Conservation (phyloP, 208 protist species). For the Trypanosoma rangeli region DNA sequence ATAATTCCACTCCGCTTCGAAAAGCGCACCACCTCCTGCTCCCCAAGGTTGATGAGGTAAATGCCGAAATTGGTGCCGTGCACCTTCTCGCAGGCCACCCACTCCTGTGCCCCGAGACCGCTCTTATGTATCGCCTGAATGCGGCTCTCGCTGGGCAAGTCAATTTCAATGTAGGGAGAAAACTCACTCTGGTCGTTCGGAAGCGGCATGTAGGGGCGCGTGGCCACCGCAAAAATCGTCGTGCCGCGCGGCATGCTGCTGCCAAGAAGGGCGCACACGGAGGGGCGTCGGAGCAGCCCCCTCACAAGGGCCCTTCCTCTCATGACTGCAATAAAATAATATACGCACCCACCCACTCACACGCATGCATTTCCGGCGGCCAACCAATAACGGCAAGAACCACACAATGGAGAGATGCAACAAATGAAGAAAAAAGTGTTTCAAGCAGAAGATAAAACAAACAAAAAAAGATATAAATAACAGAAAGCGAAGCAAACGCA, state of each 20-base stretch:
- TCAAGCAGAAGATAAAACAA: not conserved
- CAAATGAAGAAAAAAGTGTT: slow-evolving; percentile 5
- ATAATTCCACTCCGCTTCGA: slow-evolving; percentile 88
- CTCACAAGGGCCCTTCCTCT: not conserved
- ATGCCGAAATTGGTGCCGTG: slow-evolving; percentile 89
- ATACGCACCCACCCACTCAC: not conserved
- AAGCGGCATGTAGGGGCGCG: slow-evolving; percentile 59
- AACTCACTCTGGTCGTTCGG: slow-evolving; percentile 77
- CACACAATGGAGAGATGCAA: slow-evolving; percentile 3
- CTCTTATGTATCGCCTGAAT: slow-evolving; percentile 74
- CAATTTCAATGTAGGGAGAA: slow-evolving; percentile 80
- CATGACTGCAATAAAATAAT: not conserved
- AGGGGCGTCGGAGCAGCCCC: not conserved
- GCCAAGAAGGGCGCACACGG: not conserved
- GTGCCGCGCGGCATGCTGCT: not conserved
- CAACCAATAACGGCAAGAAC: not conserved
- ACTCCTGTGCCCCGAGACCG: slow-evolving; percentile 68
- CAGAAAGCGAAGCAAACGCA: not conserved
- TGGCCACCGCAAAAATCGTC: slow-evolving; percentile 1
- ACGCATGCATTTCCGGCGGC: not conserved
- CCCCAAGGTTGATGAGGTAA: slow-evolving; percentile 60
- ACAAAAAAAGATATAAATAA: not conserved
- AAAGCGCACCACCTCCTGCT: slow-evolving; percentile 56
- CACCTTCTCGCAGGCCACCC: slow-evolving; percentile 87
- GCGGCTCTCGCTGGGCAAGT: slow-evolving; percentile 77